A percentile compares a stretch with the other conserved stretches of the same genome.
These are phyloP conservation scores for Cicer cuneatum DNA, from an alignment of 306 rosid species.

Conservation along the genomic window DNA sequence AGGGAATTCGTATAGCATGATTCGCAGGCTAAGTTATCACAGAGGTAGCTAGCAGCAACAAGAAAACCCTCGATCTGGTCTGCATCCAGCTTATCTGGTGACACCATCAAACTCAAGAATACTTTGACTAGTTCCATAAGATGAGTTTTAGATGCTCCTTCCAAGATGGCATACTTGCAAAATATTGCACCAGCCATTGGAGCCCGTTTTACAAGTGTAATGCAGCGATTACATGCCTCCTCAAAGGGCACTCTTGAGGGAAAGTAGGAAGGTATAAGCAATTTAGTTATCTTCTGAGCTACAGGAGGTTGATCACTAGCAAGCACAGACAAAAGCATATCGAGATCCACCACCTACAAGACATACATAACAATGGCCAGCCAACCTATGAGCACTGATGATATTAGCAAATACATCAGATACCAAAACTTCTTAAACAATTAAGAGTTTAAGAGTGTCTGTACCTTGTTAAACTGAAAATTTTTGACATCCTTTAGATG, in stretches of 20 bases:
- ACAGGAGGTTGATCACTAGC: slow-evolving; percentile 75
- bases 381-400: slow-evolving; percentile 30
- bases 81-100: slow-evolving; percentile 58
- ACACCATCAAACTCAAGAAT: slow-evolving; percentile 61
- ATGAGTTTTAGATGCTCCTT: slow-evolving; percentile 75
- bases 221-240: slow-evolving; percentile 91
- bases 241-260: slow-evolving; percentile 69
- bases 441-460: slow-evolving; percentile 15
- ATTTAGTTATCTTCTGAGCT: slow-evolving; percentile 78
- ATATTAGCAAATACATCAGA: slow-evolving; percentile 36
- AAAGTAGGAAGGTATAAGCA: slow-evolving; percentile 86
- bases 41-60: slow-evolving; percentile 65
- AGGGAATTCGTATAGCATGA: slow-evolving; percentile 55
- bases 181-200: slow-evolving; percentile 92
- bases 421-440: background rate
- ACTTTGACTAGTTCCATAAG: slow-evolving; percentile 70
- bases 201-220: slow-evolving; percentile 77
- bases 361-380: slow-evolving; percentile 33
- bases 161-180: slow-evolving; percentile 67
- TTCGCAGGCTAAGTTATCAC: slow-evolving; percentile 61
- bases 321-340: slow-evolving; percentile 65
- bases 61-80: slow-evolving; percentile 76
- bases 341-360: slow-evolving; percentile 73
- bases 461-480: slow-evolving; percentile 89
- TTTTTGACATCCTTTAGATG: slow-evolving; percentile 65